Percentiles rank a stretch among this genome's conserved stretches.
Evolutionary conservation across 192 early-diverging fungal species (phyloP).

Genomic region (Podila verticillata): DNA sequence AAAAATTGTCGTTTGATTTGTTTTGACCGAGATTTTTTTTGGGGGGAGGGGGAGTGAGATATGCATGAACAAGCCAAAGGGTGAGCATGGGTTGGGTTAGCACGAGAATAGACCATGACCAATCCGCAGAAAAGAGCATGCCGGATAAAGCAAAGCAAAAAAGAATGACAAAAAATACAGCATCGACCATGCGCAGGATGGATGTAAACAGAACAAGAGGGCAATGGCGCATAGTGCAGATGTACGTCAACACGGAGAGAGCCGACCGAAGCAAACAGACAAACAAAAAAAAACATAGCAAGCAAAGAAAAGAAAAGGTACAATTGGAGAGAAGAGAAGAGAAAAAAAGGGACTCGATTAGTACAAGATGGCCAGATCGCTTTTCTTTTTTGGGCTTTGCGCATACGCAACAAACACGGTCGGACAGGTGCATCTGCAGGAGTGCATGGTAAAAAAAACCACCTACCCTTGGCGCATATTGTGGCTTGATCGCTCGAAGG

Average conservation of each 20-base stretch:
- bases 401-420: background rate
- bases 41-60: background rate
- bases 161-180: background rate
- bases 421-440: slow-evolving; percentile 2
- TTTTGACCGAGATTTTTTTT: background rate
- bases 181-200: background rate
- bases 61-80: background rate
- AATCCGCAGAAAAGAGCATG: background rate
- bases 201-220: slow-evolving; percentile 3
- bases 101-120: slow-evolving; percentile 3
- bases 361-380: slow-evolving; percentile 6
- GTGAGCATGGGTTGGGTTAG: background rate
- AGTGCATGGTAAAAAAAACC: slow-evolving; percentile 1
- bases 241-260: background rate
- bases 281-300: background rate
- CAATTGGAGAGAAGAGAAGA: background rate
- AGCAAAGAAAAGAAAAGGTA: background rate
- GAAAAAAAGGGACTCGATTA: slow-evolving; percentile 6
- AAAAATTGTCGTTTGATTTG: background rate
- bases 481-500: slow-evolving; percentile 22
- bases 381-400: background rate
- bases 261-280: slow-evolving; percentile 1
- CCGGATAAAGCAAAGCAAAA: background rate
- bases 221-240: background rate
- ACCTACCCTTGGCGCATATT: slow-evolving; percentile 41